phyloP scores from a whole-genome alignment of 805 yeast genomes.

The Kluyveromyces wickerhamii region DNA sequence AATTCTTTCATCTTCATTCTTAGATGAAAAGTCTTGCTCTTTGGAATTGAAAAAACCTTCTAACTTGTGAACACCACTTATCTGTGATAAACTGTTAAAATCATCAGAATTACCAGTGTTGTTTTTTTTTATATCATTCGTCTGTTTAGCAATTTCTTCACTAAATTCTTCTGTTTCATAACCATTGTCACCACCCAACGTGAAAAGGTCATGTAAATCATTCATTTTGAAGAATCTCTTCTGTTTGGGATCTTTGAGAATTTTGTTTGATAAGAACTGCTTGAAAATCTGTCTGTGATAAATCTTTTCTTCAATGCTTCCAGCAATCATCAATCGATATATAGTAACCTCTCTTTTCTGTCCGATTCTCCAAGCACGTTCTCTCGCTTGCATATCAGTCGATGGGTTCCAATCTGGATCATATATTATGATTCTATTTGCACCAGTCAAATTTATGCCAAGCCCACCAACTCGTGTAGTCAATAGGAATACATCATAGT shows the following conservation, averaged over 20 bases:
- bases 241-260: conserved; percentile 91
- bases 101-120: conserved; percentile 50
- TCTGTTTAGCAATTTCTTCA: conserved; percentile 54
- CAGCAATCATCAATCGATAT: conserved; percentile 86
- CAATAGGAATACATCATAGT: conserved; percentile 58
- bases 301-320: conserved; percentile 93
- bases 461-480: conserved; percentile 96
- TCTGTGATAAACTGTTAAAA: conserved; percentile 50
- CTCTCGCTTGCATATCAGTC: conserved; percentile 94
- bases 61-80: conserved; percentile 67
- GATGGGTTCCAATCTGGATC: conserved; percentile 99
- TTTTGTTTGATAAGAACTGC: conserved; percentile 87
- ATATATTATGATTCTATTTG: conserved; percentile 84
- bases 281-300: conserved; percentile 96
- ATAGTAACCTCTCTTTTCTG: conserved; percentile 89
- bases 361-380: conserved; percentile 95
- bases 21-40: conserved; percentile 32
- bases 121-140: conserved; percentile 30
- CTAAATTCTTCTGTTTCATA: conserved; percentile 29
- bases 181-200: conserved; percentile 64
- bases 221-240: conserved; percentile 86
- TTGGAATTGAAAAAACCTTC: conserved; percentile 53
- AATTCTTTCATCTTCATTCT: conserved; percentile 51
- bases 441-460: conserved; percentile 91
- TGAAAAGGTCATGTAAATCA: conserved; percentile 83